Conservation (phyloP, 176 grass and related monocot species). For the Pontederia crassipes region DNA sequence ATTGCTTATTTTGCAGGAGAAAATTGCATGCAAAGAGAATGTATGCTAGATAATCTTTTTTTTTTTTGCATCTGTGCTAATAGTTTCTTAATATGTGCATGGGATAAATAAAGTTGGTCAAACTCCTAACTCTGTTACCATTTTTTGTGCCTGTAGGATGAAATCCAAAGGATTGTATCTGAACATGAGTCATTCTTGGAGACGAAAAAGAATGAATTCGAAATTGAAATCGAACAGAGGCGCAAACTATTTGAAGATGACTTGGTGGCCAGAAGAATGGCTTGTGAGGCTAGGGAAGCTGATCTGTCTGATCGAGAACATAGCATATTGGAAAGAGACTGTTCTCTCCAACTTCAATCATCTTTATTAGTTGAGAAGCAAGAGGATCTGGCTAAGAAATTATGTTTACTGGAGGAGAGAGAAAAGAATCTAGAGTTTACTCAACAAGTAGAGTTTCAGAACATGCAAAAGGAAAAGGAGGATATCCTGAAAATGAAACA, state of each 20-base stretch:
- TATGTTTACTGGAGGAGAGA: constrained; percentile 40
- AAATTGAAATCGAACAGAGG: constrained; percentile 49
- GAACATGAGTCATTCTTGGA: constrained; percentile 43
- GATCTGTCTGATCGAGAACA: constrained; percentile 36
- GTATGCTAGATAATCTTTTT: constrained; percentile 19
- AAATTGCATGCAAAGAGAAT: constrained; percentile 61
- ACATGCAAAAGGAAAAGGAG: constrained; percentile 43
- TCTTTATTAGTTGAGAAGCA: constrained; percentile 48
- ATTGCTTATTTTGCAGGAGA: constrained; percentile 73
- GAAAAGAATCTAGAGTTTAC: constrained; percentile 29
- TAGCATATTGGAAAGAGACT: constrained; percentile 28
- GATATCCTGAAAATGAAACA: constrained; percentile 44
- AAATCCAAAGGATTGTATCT: constrained; percentile 52
- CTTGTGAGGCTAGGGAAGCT: constrained; percentile 38
- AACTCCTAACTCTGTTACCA: constrained; percentile 1
- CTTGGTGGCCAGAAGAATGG: constrained; percentile 24
- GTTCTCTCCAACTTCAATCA: constrained; percentile 24
- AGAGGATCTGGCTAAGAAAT: constrained; percentile 34
- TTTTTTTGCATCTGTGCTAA: neutral
- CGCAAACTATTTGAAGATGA: constrained; percentile 39
- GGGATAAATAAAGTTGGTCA: neutral
- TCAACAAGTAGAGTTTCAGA: constrained; percentile 21
- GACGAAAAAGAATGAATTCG: constrained; percentile 50
- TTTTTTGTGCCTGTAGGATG: constrained; percentile 39
- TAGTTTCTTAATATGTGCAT: neutral